Percentiles rank a stretch among this genome's conserved stretches.
Evolutionary conservation across 2,329 filamentous ascomycete species (phyloP).

Genomic region (Drechmeria coniospora): DNA sequence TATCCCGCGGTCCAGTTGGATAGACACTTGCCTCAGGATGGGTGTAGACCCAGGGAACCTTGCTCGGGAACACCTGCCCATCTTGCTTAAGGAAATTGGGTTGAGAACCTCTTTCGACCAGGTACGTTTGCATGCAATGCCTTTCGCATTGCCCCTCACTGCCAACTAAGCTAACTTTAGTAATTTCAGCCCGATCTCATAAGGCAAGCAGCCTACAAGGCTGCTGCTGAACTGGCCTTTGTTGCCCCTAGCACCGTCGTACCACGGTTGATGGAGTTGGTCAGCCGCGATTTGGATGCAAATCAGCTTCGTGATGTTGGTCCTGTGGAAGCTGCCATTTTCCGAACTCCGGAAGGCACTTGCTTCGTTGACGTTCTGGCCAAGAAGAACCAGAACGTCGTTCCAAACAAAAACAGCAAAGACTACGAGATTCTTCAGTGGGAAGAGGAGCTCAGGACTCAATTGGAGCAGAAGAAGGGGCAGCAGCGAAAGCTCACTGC

Average conservation of each 20-base stretch:
- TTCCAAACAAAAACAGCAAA: constrained; percentile 78
- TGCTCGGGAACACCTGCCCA: constrained; percentile 45
- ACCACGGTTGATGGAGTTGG: constrained; percentile 56
- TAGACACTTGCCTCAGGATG: constrained; percentile 67
- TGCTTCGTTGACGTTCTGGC: constrained; percentile 82
- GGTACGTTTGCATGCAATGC: too few species aligned
- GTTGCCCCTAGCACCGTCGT: constrained; percentile 76
- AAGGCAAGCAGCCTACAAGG: constrained; percentile 61
- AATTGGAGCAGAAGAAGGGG: constrained; percentile 87
- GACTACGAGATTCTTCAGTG: constrained; percentile 95
- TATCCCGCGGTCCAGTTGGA: constrained; percentile 71
- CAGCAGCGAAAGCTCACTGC: constrained; percentile 78
- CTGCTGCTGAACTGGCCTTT: constrained; percentile 83
- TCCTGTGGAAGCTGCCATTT: constrained; percentile 82
- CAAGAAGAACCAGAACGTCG: constrained; percentile 54
- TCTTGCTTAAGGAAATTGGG: constrained; percentile 53
- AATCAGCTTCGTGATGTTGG: constrained; percentile 57
- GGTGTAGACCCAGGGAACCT: constrained; percentile 72
- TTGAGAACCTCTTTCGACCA: constrained; percentile 30
- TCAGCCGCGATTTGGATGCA: constrained; percentile 58
- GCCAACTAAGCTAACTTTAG: constrained; percentile 1
- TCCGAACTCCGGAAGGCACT: constrained; percentile 76
- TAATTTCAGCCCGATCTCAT: constrained; percentile 21
- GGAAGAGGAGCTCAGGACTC: constrained; percentile 80
- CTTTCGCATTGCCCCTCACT: neutral